A percentile compares a stretch with the other conserved stretches of the same genome.
Evolutionary conservation across 2,329 filamentous ascomycete genomes (phyloP).

Genomic region (Chaetomiaceae sp.): DNA sequence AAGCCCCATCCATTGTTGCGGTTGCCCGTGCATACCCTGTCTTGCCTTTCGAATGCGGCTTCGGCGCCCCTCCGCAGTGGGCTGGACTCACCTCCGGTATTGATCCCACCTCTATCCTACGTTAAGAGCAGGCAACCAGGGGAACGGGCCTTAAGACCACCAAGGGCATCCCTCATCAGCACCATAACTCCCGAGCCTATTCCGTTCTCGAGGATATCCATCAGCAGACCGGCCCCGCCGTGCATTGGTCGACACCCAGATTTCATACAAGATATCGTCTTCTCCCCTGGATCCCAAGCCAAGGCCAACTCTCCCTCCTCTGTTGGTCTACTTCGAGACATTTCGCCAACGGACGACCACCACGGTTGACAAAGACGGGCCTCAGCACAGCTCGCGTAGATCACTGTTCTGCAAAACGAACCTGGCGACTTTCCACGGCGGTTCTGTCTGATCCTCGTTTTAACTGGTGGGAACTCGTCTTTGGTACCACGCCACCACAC

Average conservation of each 20-base stretch:
- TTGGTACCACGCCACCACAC: constrained; percentile 23
- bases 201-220: constrained; percentile 36
- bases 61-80: constrained; percentile 45
- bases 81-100: constrained; percentile 42
- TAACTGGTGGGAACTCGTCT: constrained; percentile 23
- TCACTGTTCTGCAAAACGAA: constrained; percentile 16
- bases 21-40: constrained; percentile 40
- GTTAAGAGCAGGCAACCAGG: constrained; percentile 38
- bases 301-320: constrained; percentile 21
- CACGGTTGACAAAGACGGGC: constrained; percentile 12
- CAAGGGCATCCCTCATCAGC: constrained; percentile 37
- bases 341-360: constrained; percentile 10
- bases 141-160: constrained; percentile 37
- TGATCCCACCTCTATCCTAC: constrained; percentile 46
- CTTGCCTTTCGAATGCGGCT: constrained; percentile 41
- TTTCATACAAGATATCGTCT: constrained; percentile 36
- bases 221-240: constrained; percentile 39
- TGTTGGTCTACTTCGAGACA: constrained; percentile 15
- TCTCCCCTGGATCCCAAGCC: constrained; percentile 27
- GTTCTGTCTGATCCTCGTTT: constrained; percentile 30
- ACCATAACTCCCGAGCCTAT: constrained; percentile 40
- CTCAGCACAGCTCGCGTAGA: constrained; percentile 14
- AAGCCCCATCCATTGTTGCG: constrained; percentile 27
- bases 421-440: constrained; percentile 11
- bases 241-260: constrained; percentile 36